These are phyloP conservation scores for Dysphania ambrosioides DNA, from an alignment of 148 eudicot species.

Conservation along the genomic window DNA sequence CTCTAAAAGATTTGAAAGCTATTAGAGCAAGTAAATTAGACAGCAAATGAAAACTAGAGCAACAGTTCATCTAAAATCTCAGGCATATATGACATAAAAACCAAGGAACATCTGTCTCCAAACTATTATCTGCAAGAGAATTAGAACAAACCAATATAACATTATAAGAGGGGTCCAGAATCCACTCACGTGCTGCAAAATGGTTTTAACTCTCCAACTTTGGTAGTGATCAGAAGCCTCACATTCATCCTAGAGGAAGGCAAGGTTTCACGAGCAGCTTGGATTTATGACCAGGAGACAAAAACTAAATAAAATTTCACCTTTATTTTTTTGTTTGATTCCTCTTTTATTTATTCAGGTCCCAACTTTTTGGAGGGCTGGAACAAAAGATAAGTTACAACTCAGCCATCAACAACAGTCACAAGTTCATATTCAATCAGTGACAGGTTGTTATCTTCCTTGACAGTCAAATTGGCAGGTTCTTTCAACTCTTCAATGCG, in stretches of 20 bases:
- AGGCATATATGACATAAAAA: neutral
- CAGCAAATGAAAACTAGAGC: neutral
- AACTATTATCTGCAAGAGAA: neutral
- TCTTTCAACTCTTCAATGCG: conserved; percentile 42
- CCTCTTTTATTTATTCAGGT: conserved; percentile 12
- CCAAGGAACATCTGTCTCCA: conserved; percentile 13
- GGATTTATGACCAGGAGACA: conserved; percentile 19
- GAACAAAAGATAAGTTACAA: neutral
- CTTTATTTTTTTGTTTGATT: conserved; percentile 15
- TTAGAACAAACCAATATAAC: conserved; percentile 3
- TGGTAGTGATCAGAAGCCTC: conserved; percentile 15
- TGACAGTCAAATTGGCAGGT: conserved; percentile 44
- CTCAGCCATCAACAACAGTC: conserved; percentile 45
- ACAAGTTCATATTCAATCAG: conserved; percentile 62
- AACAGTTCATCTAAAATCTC: neutral
- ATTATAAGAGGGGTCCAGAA: neutral
- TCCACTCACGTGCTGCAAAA: conserved; percentile 15
- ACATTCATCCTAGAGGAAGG: conserved; percentile 11
- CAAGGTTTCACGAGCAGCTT: conserved; percentile 24
- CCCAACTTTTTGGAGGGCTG: conserved; percentile 7
- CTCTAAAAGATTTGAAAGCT: no score
- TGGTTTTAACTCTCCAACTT: neutral
- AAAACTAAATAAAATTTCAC: neutral
- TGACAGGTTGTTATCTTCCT: conserved; percentile 56
- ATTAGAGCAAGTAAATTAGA: neutral